phyloP scores from a whole-genome alignment of 108 stramenopile genomes.

The Pseudonitzschia multiseries region DNA sequence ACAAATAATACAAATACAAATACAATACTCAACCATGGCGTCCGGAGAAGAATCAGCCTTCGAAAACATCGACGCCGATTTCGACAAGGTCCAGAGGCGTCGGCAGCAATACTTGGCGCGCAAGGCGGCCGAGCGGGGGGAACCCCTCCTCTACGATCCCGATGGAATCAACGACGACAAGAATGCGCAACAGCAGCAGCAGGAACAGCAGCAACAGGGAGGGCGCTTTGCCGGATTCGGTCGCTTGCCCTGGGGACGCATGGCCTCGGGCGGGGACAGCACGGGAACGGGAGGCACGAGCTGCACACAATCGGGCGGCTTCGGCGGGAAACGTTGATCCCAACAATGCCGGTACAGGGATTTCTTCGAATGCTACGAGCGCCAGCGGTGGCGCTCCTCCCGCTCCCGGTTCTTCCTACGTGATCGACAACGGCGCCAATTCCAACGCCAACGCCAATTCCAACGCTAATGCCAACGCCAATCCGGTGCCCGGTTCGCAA shows the following conservation, averaged over 20 bases:
- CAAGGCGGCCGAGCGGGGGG: slow-evolving; percentile 39
- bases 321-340: too few species aligned
- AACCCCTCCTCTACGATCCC: slow-evolving; percentile 36
- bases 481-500: too few species aligned
- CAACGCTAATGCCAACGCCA: too few species aligned
- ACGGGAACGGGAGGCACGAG: slow-evolving; percentile 5
- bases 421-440: too few species aligned
- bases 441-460: too few species aligned
- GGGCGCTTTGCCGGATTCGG: slow-evolving; percentile 1
- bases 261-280: slow-evolving; percentile 10
- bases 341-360: too few species aligned
- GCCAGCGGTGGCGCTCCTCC: too few species aligned
- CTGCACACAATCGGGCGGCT: not conserved
- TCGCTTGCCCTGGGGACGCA: not conserved
- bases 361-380: too few species aligned
- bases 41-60: not conserved
- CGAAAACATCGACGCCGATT: slow-evolving; percentile 51
- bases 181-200: not conserved
- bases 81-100: slow-evolving; percentile 44
- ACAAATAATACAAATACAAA: too few species aligned
- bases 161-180: slow-evolving; percentile 19
- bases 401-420: too few species aligned
- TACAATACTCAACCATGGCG: not conserved
- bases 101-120: slow-evolving; percentile 39
- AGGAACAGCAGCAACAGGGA: not conserved